Evolutionary conservation across 306 rosid species (phyloP).

Genomic region (Rubus parviflorus): DNA sequence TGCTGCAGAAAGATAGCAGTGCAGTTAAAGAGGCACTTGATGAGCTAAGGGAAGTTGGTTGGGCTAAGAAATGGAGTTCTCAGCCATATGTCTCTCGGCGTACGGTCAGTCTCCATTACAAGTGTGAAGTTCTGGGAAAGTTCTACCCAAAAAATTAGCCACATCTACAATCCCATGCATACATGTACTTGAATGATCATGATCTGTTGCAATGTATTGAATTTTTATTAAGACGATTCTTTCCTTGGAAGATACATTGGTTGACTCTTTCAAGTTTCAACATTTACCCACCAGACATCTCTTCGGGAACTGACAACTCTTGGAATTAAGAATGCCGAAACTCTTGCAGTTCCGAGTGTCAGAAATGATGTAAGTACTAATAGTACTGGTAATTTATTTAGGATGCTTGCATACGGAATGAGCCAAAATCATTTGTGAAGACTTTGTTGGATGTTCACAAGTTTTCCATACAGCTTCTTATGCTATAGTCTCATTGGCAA

Average conservation of each 20-base stretch:
- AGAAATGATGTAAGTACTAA: slow-evolving; percentile 74
- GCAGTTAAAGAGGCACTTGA: slow-evolving; percentile 81
- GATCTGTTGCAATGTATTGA: slow-evolving; percentile 33
- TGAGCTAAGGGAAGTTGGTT: slow-evolving; percentile 72
- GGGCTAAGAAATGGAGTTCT: slow-evolving; percentile 98
- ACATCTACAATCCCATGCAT: slow-evolving; percentile 37
- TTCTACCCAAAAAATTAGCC: slow-evolving; percentile 43
- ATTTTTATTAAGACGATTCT: background rate
- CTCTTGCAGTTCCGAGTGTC: slow-evolving; percentile 92
- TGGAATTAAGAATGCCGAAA: slow-evolving; percentile 89
- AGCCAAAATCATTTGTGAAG: background rate
- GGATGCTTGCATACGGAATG: background rate
- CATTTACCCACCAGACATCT: slow-evolving; percentile 64
- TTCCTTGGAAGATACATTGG: slow-evolving; percentile 12
- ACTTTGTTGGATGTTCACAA: background rate
- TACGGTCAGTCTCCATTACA: slow-evolving; percentile 79
- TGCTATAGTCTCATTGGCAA: background rate
- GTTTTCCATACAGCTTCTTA: background rate
- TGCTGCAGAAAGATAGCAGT: slow-evolving; percentile 76
- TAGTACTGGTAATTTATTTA: background rate
- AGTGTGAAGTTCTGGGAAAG: slow-evolving; percentile 46
- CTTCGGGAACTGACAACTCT: slow-evolving; percentile 78
- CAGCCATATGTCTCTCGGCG: slow-evolving; percentile 94
- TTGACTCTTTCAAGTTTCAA: slow-evolving; percentile 29
- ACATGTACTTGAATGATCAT: slow-evolving; percentile 39